These are phyloP conservation scores for Lobosporangium transversale DNA, from an alignment of 192 early-diverging fungal species.

Conservation along the genomic window DNA sequence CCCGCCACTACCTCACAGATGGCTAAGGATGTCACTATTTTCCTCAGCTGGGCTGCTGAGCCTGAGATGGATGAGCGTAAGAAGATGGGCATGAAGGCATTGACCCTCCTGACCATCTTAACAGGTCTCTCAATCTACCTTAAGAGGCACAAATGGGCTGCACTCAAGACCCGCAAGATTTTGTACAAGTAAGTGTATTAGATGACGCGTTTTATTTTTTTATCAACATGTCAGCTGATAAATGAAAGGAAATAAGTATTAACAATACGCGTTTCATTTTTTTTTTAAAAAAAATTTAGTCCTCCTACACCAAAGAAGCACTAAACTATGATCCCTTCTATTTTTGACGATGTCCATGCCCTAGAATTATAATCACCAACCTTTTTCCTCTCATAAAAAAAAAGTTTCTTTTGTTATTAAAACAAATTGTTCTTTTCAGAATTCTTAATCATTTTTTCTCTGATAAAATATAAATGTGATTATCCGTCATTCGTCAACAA, in stretches of 20 bases:
- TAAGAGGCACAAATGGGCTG: constrained; percentile 94
- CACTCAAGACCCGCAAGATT: constrained; percentile 94
- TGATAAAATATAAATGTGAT: neutral
- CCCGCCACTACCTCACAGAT: constrained; percentile 96
- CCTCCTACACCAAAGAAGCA: constrained; percentile 52
- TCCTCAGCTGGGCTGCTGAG: constrained; percentile 96
- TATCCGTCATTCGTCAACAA: no score
- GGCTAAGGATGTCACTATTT: constrained; percentile 95
- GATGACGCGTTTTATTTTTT: neutral
- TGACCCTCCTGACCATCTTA: constrained; percentile 76
- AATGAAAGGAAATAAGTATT: no score
- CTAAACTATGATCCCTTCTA: constrained; percentile 20
- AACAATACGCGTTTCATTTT: neutral
- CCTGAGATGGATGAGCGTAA: constrained; percentile 97
- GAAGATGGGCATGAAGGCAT: constrained; percentile 92
- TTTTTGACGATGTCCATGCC: neutral
- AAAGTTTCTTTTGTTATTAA: neutral
- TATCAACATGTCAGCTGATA: neutral
- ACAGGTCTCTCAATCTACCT: constrained; percentile 84
- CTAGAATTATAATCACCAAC: constrained; percentile 35
- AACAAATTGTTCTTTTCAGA: neutral
- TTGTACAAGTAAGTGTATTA: constrained; percentile 66
- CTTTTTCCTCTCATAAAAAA: neutral
- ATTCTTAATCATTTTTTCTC: neutral
- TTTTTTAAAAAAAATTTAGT: no score